Evolutionary conservation across 129 eudicot genomes (phyloP).

Genomic region (Centaurea solstitialis): DNA sequence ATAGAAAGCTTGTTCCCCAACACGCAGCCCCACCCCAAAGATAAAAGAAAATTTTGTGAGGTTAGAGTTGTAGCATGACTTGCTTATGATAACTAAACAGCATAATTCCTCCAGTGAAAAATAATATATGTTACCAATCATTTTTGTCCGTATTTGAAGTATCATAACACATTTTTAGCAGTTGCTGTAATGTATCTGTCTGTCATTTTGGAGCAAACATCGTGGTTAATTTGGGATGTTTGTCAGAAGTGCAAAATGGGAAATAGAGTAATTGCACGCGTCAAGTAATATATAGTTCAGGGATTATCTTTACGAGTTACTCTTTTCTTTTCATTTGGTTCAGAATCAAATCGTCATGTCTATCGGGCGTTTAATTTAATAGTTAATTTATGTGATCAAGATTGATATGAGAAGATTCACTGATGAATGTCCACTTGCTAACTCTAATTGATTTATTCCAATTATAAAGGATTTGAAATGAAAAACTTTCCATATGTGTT

Average conservation of each 20-base stretch:
- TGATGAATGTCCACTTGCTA: constrained; percentile 7
- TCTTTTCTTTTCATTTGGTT: neutral
- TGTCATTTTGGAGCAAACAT: neutral
- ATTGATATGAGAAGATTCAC: neutral
- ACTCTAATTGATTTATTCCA: neutral
- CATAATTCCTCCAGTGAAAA: too few species aligned
- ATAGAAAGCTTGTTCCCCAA: neutral
- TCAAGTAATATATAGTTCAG: neutral
- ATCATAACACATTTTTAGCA: neutral
- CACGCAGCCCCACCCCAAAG: neutral
- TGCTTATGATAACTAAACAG: too few species aligned
- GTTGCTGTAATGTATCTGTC: neutral
- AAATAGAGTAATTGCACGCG: neutral
- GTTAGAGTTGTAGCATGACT: too few species aligned
- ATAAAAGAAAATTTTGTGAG: too few species aligned
- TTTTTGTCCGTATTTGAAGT: neutral
- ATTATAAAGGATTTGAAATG: neutral
- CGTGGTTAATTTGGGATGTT: neutral
- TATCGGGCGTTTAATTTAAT: neutral
- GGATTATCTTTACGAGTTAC: neutral
- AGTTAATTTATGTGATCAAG: constrained; percentile 1
- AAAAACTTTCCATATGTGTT: neutral
- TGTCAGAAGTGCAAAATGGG: neutral
- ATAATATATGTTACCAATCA: neutral
- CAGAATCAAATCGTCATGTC: neutral